Percentiles rank a stretch among this genome's conserved stretches.
phyloP scores from a whole-genome alignment of 495 filamentous ascomycete species.

The Aspergillus taichungensis region DNA sequence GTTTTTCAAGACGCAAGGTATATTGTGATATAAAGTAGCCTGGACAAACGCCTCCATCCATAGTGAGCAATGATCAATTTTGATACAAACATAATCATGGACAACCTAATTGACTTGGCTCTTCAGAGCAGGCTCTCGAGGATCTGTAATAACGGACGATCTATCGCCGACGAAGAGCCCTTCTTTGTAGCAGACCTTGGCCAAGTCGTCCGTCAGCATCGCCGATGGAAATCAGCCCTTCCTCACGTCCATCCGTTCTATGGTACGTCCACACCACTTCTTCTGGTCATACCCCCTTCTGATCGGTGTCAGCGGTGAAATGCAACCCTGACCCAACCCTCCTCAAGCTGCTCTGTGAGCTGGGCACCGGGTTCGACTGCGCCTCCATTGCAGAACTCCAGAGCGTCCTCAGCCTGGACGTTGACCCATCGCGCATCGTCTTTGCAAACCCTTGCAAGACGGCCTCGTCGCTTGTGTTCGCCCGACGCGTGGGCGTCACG shows the following conservation, averaged over 20 bases:
- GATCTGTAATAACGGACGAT: not conserved
- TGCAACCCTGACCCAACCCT: conserved; percentile 24
- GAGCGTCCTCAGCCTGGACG: conserved; percentile 16
- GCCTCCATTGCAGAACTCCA: conserved; percentile 23
- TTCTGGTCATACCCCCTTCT: not conserved
- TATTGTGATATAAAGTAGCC: too few species aligned
- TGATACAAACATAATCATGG: not conserved
- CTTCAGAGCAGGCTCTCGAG: not conserved
- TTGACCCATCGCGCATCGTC: conserved; percentile 22
- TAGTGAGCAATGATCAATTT: not conserved
- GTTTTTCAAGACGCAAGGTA: too few species aligned
- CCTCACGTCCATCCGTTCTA: conserved; percentile 6
- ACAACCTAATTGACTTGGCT: not conserved
- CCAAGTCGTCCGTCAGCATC: conserved; percentile 3
- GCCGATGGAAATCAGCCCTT: conserved; percentile 1
- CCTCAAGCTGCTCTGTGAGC: conserved; percentile 14
- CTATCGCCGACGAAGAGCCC: not conserved
- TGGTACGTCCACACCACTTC: not conserved
- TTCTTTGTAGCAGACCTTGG: conserved; percentile 7
- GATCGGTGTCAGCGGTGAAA: conserved; percentile 21
- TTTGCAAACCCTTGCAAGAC: conserved; percentile 29
- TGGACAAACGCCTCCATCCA: conserved; percentile 5
- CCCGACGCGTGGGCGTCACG: conserved; percentile 10
- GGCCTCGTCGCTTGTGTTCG: conserved; percentile 12
- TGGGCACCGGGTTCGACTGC: conserved; percentile 27